phyloP scores from a whole-genome alignment of 371 early-diverging fungal species.

The Rhizopus sp. region DNA sequence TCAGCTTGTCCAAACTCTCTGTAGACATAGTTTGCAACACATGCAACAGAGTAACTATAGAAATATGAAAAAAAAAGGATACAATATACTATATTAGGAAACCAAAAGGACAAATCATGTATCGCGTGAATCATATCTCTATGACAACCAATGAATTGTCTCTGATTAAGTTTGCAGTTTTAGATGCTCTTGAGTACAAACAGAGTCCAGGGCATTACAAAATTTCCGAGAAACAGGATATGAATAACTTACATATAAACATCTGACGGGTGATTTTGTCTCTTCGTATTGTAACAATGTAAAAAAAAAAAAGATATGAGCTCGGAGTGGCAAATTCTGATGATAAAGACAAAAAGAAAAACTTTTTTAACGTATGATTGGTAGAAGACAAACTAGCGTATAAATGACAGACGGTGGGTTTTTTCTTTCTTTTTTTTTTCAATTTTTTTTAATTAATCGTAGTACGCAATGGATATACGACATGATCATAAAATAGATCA shows the following conservation, averaged over 20 bases:
- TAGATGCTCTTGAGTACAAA: background rate
- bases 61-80: background rate
- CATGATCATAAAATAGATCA: constrained; percentile 1
- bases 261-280: no score
- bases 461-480: background rate
- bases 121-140: background rate
- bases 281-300: no score
- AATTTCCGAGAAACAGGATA: no score
- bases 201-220: background rate
- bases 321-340: no score
- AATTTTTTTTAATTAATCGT: constrained; percentile 1
- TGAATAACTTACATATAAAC: no score
- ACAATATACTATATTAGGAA: background rate
- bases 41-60: background rate
- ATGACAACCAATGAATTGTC: background rate
- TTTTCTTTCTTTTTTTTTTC: no score
- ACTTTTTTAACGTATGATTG: background rate
- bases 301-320: no score
- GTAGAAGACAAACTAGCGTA: background rate
- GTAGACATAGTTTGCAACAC: no score
- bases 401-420: background rate
- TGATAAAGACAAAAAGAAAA: background rate
- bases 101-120: background rate
- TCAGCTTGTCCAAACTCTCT: no score
- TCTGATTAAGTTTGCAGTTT: background rate